A percentile compares a stretch with the other conserved stretches of the same genome.
phyloP scores from a whole-genome alignment of 192 early-diverging fungal genomes.

The Coemansia furcata region DNA sequence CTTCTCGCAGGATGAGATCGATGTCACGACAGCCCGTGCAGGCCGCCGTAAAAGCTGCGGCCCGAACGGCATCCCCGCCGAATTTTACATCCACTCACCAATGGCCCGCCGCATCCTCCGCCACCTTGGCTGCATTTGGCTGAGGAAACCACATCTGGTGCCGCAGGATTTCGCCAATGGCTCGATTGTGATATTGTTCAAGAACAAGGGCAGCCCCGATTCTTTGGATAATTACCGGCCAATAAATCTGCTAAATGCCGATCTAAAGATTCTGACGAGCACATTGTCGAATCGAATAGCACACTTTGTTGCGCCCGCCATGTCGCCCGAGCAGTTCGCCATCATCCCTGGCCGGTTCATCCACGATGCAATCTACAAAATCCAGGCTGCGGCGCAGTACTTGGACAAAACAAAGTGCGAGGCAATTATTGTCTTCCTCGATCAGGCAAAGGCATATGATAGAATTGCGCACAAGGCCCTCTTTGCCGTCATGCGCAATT shows the following conservation, averaged over 20 bases:
- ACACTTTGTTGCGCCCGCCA: not conserved
- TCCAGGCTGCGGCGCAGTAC: slow-evolving; percentile 9
- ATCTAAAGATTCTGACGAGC: slow-evolving; percentile 10
- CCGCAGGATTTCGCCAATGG: slow-evolving; percentile 7
- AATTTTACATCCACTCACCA: not conserved
- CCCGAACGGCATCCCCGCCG: not conserved
- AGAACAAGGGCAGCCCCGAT: slow-evolving; percentile 2
- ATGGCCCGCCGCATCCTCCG: not conserved
- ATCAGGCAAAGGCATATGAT: slow-evolving; percentile 17
- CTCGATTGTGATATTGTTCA: not conserved
- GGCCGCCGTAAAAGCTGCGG: not conserved
- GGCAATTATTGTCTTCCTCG: slow-evolving; percentile 14
- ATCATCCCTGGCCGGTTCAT: slow-evolving; percentile 14
- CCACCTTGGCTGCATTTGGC: slow-evolving; percentile 10
- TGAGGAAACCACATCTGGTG: not conserved
- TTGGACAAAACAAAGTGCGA: not conserved
- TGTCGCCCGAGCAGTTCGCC: slow-evolving; percentile 17
- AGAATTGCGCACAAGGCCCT: slow-evolving; percentile 9
- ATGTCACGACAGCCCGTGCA: not conserved
- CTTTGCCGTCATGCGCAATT: slow-evolving; percentile 10
- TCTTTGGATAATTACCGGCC: slow-evolving; percentile 12
- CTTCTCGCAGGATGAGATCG: not conserved
- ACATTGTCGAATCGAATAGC: not conserved
- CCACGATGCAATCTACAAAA: slow-evolving; percentile 6
- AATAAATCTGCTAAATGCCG: slow-evolving; percentile 10